Conservation (phyloP, 2,329 filamentous ascomycete genomes). For the Fusarium temperatum region DNA sequence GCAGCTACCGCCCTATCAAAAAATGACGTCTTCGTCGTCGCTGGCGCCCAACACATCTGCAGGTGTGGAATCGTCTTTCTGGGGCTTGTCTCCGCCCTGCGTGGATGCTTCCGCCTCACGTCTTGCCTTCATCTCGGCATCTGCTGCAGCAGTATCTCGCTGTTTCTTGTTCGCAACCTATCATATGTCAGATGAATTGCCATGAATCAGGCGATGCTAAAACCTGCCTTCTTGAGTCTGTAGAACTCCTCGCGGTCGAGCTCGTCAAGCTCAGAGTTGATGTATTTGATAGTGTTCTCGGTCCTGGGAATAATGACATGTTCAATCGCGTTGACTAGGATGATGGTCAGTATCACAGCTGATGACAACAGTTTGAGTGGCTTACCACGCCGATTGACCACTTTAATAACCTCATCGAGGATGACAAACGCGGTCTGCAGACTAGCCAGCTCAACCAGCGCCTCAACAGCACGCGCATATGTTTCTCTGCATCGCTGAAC, state of each 20-base stretch:
- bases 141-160: conserved; percentile 74
- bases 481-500: conserved; percentile 95
- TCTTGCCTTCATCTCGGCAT: conserved; percentile 80
- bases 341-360: conserved; percentile 3
- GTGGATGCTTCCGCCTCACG: conserved; percentile 60
- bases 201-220: not conserved
- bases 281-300: conserved; percentile 99
- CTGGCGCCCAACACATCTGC: conserved; percentile 77
- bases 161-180: conserved; percentile 84
- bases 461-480: conserved; percentile 94
- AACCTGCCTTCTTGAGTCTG: conserved; percentile 81
- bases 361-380: not conserved
- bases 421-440: conserved; percentile 98
- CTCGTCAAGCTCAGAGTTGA: conserved; percentile 98
- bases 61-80: conserved; percentile 50
- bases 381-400: conserved; percentile 91
- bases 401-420: conserved; percentile 98
- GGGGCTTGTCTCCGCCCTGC: conserved; percentile 47
- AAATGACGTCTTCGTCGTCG: conserved; percentile 88
- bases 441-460: conserved; percentile 92
- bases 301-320: conserved; percentile 97
- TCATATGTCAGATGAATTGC: conserved; percentile 6
- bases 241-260: conserved; percentile 98
- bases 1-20: conserved; percentile 57
- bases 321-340: conserved; percentile 88